Evolutionary conservation across 1,284 basidiomycete species (phyloP).

Genomic region (Megacollybia platyphylla): DNA sequence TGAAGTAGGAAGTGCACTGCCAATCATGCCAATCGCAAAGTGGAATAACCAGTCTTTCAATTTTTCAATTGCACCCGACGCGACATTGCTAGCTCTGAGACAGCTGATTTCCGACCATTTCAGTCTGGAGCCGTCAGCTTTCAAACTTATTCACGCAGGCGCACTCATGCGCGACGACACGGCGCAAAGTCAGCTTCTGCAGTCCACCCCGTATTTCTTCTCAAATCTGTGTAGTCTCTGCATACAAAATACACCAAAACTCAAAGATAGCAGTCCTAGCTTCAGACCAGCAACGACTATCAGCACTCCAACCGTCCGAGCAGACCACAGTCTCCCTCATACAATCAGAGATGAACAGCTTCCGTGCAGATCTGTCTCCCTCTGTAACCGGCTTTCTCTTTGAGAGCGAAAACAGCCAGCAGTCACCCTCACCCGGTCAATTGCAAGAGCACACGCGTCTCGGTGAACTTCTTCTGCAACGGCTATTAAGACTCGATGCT

Average conservation of each 20-base stretch:
- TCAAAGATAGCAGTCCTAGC: constrained; percentile 56
- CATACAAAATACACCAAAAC: constrained; percentile 47
- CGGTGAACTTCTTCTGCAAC: constrained; percentile 64
- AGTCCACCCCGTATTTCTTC: constrained; percentile 7
- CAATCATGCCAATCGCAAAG: constrained; percentile 8
- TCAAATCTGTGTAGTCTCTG: constrained; percentile 31
- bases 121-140: constrained; percentile 43
- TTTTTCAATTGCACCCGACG: constrained; percentile 42
- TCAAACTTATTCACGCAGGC: constrained; percentile 70
- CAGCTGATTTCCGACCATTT: constrained; percentile 49
- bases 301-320: constrained; percentile 24
- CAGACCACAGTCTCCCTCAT: constrained; percentile 42
- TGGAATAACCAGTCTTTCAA: constrained; percentile 24
- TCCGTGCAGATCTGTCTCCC: constrained; percentile 39
- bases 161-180: constrained; percentile 71
- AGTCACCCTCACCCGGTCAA: constrained; percentile 8
- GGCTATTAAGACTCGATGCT: constrained; percentile 65
- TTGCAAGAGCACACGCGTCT: constrained; percentile 46
- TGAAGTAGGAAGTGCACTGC: background rate
- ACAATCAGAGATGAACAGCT: constrained; percentile 40
- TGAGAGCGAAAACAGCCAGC: constrained; percentile 11
- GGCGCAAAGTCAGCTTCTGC: constrained; percentile 38
- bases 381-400: constrained; percentile 43
- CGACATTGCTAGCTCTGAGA: constrained; percentile 45
- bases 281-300: constrained; percentile 12